Percentiles rank a stretch among this genome's conserved stretches.
Evolutionary conservation across 176 grass and related monocot genomes (phyloP).

Genomic region (Oryza meyeriana): DNA sequence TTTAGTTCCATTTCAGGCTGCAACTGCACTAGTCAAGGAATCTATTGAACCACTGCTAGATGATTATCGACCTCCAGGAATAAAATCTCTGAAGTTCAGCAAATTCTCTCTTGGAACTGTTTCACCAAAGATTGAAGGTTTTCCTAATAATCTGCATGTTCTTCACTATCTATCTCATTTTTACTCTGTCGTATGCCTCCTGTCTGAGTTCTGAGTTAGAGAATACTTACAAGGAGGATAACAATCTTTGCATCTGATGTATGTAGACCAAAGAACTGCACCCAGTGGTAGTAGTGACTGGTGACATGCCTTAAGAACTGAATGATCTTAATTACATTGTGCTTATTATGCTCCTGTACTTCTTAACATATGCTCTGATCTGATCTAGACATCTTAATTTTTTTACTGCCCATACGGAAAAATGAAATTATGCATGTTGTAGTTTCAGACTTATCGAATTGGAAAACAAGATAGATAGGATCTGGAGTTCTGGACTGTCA

Average conservation of each 20-base stretch:
- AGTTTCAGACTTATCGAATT: too few species aligned
- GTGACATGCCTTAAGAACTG: neutral
- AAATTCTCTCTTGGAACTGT: slow-evolving; percentile 95
- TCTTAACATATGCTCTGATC: too few species aligned
- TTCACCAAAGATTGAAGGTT: slow-evolving; percentile 97
- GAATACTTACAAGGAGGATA: neutral
- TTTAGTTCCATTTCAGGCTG: slow-evolving; percentile 59
- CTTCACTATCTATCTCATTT: slow-evolving; percentile 3
- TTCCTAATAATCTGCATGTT: neutral
- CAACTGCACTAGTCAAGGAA: slow-evolving; percentile 70
- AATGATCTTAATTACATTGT: neutral
- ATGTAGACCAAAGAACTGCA: neutral
- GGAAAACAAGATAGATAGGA: too few species aligned
- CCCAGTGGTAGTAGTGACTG: neutral
- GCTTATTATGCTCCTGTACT: too few species aligned
- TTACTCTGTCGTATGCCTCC: slow-evolving; percentile 15
- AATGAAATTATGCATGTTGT: too few species aligned
- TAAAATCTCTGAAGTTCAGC: slow-evolving; percentile 94
- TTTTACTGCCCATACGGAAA: too few species aligned
- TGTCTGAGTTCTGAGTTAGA: neutral
- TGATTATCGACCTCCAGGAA: slow-evolving; percentile 94
- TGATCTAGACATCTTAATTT: too few species aligned
- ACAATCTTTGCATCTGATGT: neutral
- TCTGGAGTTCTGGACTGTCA: too few species aligned
- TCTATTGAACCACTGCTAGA: slow-evolving; percentile 89